These are phyloP conservation scores for Lipomyces spencermartinsiae DNA, from an alignment of 805 yeast genomes.

Conservation along the genomic window DNA sequence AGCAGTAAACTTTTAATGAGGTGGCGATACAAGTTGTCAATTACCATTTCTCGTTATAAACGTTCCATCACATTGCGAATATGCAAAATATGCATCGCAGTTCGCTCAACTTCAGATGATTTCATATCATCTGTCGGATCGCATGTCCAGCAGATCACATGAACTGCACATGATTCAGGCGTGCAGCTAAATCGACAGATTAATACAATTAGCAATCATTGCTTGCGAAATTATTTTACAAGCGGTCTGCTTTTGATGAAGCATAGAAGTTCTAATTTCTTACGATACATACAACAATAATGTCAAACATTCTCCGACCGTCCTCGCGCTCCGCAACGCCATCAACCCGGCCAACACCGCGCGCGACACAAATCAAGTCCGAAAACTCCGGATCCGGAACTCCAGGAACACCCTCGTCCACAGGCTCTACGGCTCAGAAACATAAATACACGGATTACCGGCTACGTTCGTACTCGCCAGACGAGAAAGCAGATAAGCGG, in stretches of 20 bases:
- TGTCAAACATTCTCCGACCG: slow-evolving; percentile 27
- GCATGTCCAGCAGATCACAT: background rate
- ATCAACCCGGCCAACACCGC: slow-evolving; percentile 12
- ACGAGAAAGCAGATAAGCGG: slow-evolving; percentile 60
- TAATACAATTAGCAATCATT: background rate
- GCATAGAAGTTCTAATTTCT: background rate
- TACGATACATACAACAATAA: slow-evolving; percentile 2
- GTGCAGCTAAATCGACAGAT: background rate
- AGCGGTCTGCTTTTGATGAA: background rate
- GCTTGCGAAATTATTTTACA: background rate
- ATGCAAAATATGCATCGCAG: background rate
- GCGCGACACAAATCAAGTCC: slow-evolving; percentile 13
- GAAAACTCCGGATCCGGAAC: slow-evolving; percentile 10
- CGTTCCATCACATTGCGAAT: background rate
- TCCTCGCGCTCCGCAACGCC: slow-evolving; percentile 10
- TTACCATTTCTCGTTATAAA: background rate
- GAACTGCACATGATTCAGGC: background rate
- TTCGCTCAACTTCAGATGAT: no score
- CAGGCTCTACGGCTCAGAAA: background rate
- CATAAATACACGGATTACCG: slow-evolving; percentile 50
- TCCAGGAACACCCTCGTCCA: slow-evolving; percentile 8
- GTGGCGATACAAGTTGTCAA: background rate
- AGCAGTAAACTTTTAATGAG: slow-evolving; percentile 12
- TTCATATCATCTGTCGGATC: background rate
- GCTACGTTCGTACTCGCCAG: slow-evolving; percentile 72